Conservation (phyloP, 495 filamentous ascomycete genomes). For the Trichoderma asperelloides region DNA sequence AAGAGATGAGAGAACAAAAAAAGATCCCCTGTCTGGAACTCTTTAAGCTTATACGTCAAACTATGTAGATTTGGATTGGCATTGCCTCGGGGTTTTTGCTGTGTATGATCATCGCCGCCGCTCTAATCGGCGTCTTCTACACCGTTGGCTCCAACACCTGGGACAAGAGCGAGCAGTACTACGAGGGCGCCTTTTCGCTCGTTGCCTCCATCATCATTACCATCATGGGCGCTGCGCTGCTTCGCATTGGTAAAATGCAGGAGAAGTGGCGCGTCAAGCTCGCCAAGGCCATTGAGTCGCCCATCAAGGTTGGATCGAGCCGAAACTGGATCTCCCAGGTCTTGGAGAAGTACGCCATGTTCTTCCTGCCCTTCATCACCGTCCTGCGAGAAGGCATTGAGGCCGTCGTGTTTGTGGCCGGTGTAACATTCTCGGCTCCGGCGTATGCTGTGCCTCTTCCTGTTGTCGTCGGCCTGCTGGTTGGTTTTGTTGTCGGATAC, state of each 20-base stretch:
- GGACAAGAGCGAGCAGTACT: slow-evolving; percentile 57
- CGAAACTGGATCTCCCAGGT: slow-evolving; percentile 48
- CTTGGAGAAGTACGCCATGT: slow-evolving; percentile 73
- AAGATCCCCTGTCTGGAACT: not conserved
- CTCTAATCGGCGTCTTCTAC: slow-evolving; percentile 76
- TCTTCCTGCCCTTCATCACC: slow-evolving; percentile 72
- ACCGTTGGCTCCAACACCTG: slow-evolving; percentile 56
- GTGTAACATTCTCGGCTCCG: slow-evolving; percentile 67
- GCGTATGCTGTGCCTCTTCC: slow-evolving; percentile 66
- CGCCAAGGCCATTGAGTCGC: slow-evolving; percentile 51
- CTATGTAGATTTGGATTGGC: slow-evolving; percentile 61
- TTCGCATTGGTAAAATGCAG: slow-evolving; percentile 77
- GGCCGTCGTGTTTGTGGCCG: slow-evolving; percentile 72
- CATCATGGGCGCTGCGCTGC: slow-evolving; percentile 64
- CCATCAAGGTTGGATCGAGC: slow-evolving; percentile 27
- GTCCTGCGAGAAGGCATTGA: slow-evolving; percentile 78
- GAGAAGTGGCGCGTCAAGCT: slow-evolving; percentile 80
- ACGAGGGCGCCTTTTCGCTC: slow-evolving; percentile 68
- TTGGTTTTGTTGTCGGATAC: slow-evolving; percentile 56
- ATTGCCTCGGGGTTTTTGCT: slow-evolving; percentile 52
- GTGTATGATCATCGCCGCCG: slow-evolving; percentile 59
- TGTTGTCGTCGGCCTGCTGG: slow-evolving; percentile 56
- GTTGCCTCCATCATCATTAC: slow-evolving; percentile 70
- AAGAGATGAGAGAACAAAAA: not conserved
- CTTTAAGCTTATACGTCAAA: not conserved